Conservation (phyloP, 139 green algal genomes). For the Chlamydomonas sp. region DNA sequence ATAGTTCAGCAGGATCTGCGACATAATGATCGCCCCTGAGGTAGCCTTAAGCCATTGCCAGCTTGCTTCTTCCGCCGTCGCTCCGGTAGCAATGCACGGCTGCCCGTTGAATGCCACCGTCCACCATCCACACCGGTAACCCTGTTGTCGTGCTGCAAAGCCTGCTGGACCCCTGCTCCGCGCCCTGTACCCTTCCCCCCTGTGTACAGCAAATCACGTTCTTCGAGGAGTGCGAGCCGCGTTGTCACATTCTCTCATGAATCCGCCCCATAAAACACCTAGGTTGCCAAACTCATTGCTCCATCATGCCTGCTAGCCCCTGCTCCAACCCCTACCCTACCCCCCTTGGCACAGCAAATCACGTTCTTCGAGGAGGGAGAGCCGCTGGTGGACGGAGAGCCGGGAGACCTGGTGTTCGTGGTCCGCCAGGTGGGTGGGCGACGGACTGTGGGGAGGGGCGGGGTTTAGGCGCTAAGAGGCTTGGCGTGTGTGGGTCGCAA, state of each 20-base stretch:
- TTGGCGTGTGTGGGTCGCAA: not conserved
- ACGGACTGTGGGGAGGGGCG: not conserved
- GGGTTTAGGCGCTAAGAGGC: not conserved
- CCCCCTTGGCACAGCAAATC: constrained; percentile 63
- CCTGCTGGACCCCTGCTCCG: not conserved
- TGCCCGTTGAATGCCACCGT: too few relatives aligned
- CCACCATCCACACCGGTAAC: too few relatives aligned
- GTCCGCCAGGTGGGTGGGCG: constrained; percentile 20
- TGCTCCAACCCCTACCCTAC: not conserved
- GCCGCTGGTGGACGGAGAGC: constrained; percentile 93
- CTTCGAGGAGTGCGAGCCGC: constrained; percentile 94
- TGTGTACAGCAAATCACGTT: constrained; percentile 79
- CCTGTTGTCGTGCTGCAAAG: too few relatives aligned
- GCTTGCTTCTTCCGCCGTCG: too few relatives aligned
- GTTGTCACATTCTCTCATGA: too few relatives aligned
- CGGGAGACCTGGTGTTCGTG: constrained; percentile 90
- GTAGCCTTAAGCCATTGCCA: too few relatives aligned
- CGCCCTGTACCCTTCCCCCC: not conserved
- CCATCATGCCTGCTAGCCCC: not conserved
- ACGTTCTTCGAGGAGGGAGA: constrained; percentile 96
- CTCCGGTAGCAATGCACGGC: too few relatives aligned
- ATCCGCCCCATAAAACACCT: too few relatives aligned
- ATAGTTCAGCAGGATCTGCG: too few relatives aligned
- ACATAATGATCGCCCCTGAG: too few relatives aligned
- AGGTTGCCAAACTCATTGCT: too few relatives aligned